A percentile compares a stretch with the other conserved stretches of the same genome.
These are phyloP conservation scores for Sporothrix humicola DNA, from an alignment of 2,329 filamentous ascomycete species.

Conservation along the genomic window DNA sequence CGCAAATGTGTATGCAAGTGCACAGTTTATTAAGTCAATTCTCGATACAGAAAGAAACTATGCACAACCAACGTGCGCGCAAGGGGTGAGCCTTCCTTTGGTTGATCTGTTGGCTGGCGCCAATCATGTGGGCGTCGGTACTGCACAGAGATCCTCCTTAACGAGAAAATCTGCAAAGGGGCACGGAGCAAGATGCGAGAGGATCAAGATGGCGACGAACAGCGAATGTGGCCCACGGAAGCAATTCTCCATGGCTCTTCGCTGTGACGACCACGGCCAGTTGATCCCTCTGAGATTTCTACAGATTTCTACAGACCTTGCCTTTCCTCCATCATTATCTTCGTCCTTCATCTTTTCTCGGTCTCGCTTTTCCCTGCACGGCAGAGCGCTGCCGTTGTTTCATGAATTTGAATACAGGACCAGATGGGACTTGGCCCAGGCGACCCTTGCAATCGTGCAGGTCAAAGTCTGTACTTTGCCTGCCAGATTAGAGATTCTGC, in stretches of 20 bases:
- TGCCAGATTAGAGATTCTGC: background rate
- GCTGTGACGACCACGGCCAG: background rate
- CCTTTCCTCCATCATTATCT: background rate
- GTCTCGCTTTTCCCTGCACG: background rate
- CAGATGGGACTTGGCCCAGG: background rate
- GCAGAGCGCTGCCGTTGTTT: conserved; percentile 22
- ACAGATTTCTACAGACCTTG: background rate
- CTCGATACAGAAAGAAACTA: conserved; percentile 18
- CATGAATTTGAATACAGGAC: conserved; percentile 20
- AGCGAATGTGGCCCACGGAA: background rate
- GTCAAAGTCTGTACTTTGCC: background rate
- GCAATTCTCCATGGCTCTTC: background rate
- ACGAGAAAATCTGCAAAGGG: conserved; percentile 13
- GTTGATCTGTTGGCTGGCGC: background rate
- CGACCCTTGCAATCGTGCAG: conserved; percentile 2
- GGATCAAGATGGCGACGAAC: background rate
- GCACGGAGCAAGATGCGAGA: conserved; percentile 5
- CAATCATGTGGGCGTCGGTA: background rate
- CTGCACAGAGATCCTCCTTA: background rate
- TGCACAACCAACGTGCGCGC: background rate
- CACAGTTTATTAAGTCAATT: background rate
- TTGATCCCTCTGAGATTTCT: background rate
- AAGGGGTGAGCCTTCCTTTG: background rate
- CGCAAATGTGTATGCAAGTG: too few relatives aligned
- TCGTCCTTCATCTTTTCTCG: background rate